These are phyloP conservation scores for Purpureocillium lavendulum DNA, from an alignment of 2,329 filamentous ascomycete genomes.

Conservation along the genomic window DNA sequence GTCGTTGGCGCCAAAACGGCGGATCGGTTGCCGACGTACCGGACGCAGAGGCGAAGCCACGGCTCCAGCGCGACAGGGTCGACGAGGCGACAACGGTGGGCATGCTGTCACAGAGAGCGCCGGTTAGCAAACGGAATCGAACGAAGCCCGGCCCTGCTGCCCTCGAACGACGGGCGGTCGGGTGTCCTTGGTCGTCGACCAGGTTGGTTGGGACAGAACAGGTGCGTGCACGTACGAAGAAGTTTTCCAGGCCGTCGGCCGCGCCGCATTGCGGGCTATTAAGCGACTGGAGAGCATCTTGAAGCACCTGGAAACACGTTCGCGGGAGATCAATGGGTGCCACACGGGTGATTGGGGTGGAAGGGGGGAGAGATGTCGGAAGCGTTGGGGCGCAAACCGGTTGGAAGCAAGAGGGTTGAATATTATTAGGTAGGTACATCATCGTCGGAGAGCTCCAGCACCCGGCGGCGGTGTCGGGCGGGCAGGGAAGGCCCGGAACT, in stretches of 20 bases:
- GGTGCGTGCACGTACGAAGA: slow-evolving; percentile 35
- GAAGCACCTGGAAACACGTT: slow-evolving; percentile 14
- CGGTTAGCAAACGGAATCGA: slow-evolving; percentile 2
- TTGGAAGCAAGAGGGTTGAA: background rate
- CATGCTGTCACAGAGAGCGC: slow-evolving; percentile 26
- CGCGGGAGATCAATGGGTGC: slow-evolving; percentile 17
- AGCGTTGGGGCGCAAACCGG: too few relatives aligned
- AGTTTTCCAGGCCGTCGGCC: slow-evolving; percentile 44
- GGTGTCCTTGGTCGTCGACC: background rate
- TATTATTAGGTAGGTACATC: background rate
- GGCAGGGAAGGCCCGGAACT: slow-evolving; percentile 2
- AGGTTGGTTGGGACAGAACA: background rate
- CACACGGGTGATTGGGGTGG: slow-evolving; percentile 7
- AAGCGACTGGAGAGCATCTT: slow-evolving; percentile 54
- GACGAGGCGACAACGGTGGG: slow-evolving; percentile 38
- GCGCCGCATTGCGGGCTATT: slow-evolving; percentile 49
- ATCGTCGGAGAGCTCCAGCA: slow-evolving; percentile 9
- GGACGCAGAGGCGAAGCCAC: slow-evolving; percentile 50
- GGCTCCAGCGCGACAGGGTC: slow-evolving; percentile 42
- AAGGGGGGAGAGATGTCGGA: slow-evolving; percentile 1
- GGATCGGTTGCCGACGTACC: slow-evolving; percentile 30
- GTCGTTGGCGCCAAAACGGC: background rate
- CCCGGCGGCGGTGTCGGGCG: background rate
- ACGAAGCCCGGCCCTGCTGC: background rate
- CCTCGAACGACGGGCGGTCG: background rate